phyloP scores from a whole-genome alignment of 2,329 filamentous ascomycete species.

The Cladophialophora yegresii region DNA sequence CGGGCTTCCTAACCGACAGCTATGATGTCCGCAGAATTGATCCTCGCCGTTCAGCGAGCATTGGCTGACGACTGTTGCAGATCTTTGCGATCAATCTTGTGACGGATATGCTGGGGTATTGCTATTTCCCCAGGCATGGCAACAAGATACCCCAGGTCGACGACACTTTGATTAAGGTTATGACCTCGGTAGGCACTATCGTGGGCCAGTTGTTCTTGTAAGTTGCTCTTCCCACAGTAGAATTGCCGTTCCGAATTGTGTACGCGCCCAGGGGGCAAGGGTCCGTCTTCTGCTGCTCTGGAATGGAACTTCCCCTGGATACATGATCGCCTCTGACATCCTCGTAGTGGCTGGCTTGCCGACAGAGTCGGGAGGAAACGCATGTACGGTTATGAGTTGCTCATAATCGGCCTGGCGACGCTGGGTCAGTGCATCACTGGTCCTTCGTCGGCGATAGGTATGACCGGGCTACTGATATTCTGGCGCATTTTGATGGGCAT shows the following conservation, averaged over 20 bases:
- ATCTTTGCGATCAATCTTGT: conserved; percentile 20
- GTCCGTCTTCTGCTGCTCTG: not conserved
- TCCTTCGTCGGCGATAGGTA: conserved; percentile 61
- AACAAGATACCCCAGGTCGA: conserved; percentile 62
- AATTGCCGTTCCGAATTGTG: not conserved
- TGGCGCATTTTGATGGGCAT: conserved; percentile 79
- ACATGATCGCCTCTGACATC: conserved; percentile 34
- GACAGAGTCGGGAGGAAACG: conserved; percentile 75
- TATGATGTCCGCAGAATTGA: conserved; percentile 54
- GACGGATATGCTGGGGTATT: conserved; percentile 56
- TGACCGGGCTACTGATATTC: conserved; percentile 63
- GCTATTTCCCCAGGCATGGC: conserved; percentile 65
- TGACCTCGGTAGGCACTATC: conserved; percentile 79
- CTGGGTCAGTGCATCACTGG: conserved; percentile 69
- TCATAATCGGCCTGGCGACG: conserved; percentile 77
- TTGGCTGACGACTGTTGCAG: conserved; percentile 4
- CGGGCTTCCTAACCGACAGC: conserved; percentile 85
- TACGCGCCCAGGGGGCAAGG: not conserved
- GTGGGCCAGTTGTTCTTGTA: conserved; percentile 66
- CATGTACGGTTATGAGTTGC: conserved; percentile 81
- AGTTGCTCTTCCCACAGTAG: not conserved
- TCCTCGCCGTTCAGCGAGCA: not conserved
- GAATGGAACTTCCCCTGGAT: not conserved
- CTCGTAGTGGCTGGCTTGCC: conserved; percentile 63
- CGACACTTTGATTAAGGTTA: conserved; percentile 81